Evolutionary conservation across 202 grass and related monocot genomes (phyloP).

Genomic region (Zoysia matrella): DNA sequence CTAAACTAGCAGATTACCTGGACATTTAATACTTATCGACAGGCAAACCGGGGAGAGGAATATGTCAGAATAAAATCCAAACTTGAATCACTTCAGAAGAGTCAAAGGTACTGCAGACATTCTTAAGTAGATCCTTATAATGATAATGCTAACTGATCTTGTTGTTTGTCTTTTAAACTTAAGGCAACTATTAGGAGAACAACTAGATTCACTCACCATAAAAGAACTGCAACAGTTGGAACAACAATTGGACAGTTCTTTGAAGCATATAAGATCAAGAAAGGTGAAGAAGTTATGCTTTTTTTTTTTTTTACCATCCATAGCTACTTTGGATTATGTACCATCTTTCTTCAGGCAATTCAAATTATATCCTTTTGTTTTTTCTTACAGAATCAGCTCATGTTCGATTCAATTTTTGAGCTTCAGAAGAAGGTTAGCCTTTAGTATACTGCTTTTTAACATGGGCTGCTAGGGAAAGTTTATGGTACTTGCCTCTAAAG

Average conservation of each 20-base stretch:
- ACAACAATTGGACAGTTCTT: too few relatives aligned
- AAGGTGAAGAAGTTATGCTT: constrained; percentile 51
- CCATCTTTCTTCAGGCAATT: background rate
- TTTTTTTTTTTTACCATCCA: background rate
- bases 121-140: too few relatives aligned
- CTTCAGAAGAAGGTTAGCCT: constrained; percentile 79
- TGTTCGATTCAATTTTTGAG: constrained; percentile 69
- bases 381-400: constrained; percentile 56
- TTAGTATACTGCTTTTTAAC: background rate
- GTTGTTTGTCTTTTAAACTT: too few relatives aligned
- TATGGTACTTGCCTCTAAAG: too few relatives aligned
- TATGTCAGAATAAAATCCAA: constrained; percentile 68
- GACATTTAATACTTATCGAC: constrained; percentile 2
- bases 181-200: too few relatives aligned
- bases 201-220: too few relatives aligned
- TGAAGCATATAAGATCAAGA: constrained; percentile 25
- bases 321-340: constrained; percentile 12
- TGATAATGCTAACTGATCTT: too few relatives aligned
- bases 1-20: background rate
- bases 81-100: constrained; percentile 72
- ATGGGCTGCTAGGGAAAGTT: background rate
- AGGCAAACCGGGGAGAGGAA: constrained; percentile 74
- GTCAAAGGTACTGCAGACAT: constrained; percentile 60
- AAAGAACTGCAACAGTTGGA: too few relatives aligned
- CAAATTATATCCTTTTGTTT: constrained; percentile 23